Evolutionary conservation across 148 eudicot genomes (phyloP), one percentile per base, ranked within the genome.

Genomic region (Heliamphora exappendiculata): DNA sequence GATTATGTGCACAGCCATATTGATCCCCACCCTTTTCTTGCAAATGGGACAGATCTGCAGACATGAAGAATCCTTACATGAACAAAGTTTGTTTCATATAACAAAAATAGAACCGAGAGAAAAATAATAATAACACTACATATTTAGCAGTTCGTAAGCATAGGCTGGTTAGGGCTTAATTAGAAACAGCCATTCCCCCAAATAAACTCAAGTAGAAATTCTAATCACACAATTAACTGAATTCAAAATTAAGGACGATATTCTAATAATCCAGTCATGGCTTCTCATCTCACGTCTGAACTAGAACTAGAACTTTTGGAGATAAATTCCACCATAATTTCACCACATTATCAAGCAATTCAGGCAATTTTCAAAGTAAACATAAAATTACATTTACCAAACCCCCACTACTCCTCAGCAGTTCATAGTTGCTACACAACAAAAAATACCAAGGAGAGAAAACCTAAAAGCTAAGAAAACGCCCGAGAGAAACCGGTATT

Each of bases 41-140:
- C 93, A 89, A 79, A 87, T 62, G 5, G 93, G 93, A 76, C 93
- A 89, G 39, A 83, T 82, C 93, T 89, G 88, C 71, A 76, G 58
- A 57, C 55, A 76, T 65, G 60, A 22, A 14, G 26, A 67, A 82
- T 14, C 19, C 62, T 39, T 22, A 16, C 14, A 58, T 50, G 54
- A 31, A 31, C 54, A 57, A 31, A 17, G 59, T 34, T 20, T 42
- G 58, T 36, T 44, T 16, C 39, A 62, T 4, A 62, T 36, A 34
- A 34, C 57, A 19, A 26, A 42, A 51, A 22, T 14, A 55, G 47
- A 49, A 45, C 6, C 1, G 17, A 14, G 29, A 11, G 13, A 37
- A 13, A 36, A 51, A 33, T 7, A 31, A 2, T 10, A 12, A 41
- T 11, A 42, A 26, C 49, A 36, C 11, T 8, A 41, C 17, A 58